These are phyloP conservation scores for Lignosus rhinocerotis DNA, from an alignment of 1,284 basidiomycete genomes.

Conservation along the genomic window DNA sequence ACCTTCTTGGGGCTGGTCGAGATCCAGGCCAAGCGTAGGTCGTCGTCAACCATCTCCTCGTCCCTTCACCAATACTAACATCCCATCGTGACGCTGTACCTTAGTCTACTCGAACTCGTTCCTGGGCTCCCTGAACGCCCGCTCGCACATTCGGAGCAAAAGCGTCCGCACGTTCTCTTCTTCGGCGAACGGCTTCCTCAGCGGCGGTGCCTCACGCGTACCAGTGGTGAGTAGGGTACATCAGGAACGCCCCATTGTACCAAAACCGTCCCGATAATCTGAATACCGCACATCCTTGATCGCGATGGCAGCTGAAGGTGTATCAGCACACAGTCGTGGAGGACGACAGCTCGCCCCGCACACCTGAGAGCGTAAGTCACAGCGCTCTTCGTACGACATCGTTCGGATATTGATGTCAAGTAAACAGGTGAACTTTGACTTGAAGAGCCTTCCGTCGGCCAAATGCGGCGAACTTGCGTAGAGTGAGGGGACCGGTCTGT, in stretches of 20 bases:
- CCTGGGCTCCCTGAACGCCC: constrained; percentile 22
- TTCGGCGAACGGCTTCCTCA: neutral
- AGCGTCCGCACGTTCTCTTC: constrained; percentile 12
- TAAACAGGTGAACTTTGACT: neutral
- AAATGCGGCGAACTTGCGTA: neutral
- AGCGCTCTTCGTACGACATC: neutral
- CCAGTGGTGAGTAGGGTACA: constrained; percentile 11
- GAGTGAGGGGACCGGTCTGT: no score
- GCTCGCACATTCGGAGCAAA: constrained; percentile 20
- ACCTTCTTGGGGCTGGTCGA: constrained; percentile 22
- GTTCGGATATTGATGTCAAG: neutral
- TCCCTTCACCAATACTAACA: neutral
- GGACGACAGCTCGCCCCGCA: constrained; percentile 5
- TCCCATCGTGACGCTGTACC: neutral
- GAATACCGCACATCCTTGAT: neutral
- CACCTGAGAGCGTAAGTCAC: constrained; percentile 2
- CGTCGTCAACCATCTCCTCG: neutral
- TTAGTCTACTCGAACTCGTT: constrained; percentile 23
- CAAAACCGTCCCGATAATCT: neutral
- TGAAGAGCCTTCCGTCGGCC: constrained; percentile 1
- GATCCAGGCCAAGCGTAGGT: constrained; percentile 21
- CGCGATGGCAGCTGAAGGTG: constrained; percentile 3
- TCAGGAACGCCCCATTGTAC: no score
- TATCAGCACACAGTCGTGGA: constrained; percentile 12
- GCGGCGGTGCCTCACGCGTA: neutral